Base-by-base conservation (phyloP, 176 grass and related monocot genomes). In the Oryza officinalis region DNA sequence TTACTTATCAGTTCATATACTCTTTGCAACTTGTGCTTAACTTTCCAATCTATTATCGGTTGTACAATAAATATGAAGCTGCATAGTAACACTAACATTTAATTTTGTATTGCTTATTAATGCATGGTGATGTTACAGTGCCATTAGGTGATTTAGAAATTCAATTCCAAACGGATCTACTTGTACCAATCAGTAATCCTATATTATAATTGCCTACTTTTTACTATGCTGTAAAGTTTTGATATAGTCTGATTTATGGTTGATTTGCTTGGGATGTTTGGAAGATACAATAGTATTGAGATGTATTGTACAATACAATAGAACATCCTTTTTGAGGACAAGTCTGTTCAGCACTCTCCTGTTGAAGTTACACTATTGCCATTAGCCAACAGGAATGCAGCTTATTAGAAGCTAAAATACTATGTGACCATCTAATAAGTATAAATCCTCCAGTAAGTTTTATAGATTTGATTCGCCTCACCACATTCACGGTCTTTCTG, bases 331-430 rank as follows among this genome's bases (percentile, higher is more conserved):
- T 66, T 76, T 44, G 32, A 65, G 59, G 63, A 77, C 46, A 63
- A 72, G 60, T 75, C 65, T 67, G 61, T 81, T 84, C 79, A 76
- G 67, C 68, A 69, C 41, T 77, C 77, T 68, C 63, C 67, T 78
- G 47, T 86, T 81, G 71, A 79, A 86, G 79, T 83, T 67, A 78
- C 65, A 80, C 77, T 84, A 76, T 35, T 64, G 28, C 30, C 28
- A 72, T 69, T 69, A 71, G 75, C 49, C 33, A 83, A 87, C 80
- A 84, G 69, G 70, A 64, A 72, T 72, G 60, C 44, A 74, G 84
- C 80, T 83, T 84, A n/a, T 89, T 68, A 80, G 69, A 61, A 92
- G 88, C 74, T 79, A 87, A 54, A 85, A 84, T 73, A 81, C 66
- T 83, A 79, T 83, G 83, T 78, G 66, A 82, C 60, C 68, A 85